These are phyloP conservation scores for Populus tomentosa DNA, from an alignment of 441 rosid species.

Conservation along the genomic window DNA sequence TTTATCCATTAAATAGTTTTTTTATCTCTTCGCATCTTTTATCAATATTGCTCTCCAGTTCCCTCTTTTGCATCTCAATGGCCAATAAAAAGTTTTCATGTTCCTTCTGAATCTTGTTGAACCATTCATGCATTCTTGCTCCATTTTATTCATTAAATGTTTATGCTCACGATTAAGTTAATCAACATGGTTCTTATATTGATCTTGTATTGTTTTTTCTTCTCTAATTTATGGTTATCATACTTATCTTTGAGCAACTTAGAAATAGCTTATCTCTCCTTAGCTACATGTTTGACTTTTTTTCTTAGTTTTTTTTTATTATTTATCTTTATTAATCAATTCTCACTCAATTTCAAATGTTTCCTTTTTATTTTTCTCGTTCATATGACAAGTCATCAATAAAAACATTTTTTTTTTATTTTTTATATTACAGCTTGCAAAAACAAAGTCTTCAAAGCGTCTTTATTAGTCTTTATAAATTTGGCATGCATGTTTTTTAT, in stretches of 20 bases:
- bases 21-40: no score
- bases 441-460: no score
- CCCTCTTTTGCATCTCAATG: constrained; percentile 40
- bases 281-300: constrained; percentile 34
- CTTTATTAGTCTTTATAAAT: no score
- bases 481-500: no score
- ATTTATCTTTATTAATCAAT: constrained; percentile 74
- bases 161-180: constrained; percentile 62
- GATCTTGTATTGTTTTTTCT: constrained; percentile 53
- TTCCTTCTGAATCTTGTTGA: constrained; percentile 74
- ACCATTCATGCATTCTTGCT: constrained; percentile 69
- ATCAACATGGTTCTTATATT: constrained; percentile 55
- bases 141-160: constrained; percentile 73
- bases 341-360: constrained; percentile 94
- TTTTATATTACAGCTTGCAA: no score
- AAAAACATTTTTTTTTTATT: no score
- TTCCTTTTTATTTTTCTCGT: constrained; percentile 53
- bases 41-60: no score
- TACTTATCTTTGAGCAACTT: constrained; percentile 75
- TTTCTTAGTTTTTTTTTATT: constrained; percentile 44
- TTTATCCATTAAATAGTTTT: no score
- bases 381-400: neutral
- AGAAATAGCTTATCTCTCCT: constrained; percentile 40
- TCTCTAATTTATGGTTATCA: constrained; percentile 60
- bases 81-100: constrained; percentile 68